Base-by-base conservation (phyloP, 2,329 filamentous ascomycete species). In the Fusarium falciforme region DNA sequence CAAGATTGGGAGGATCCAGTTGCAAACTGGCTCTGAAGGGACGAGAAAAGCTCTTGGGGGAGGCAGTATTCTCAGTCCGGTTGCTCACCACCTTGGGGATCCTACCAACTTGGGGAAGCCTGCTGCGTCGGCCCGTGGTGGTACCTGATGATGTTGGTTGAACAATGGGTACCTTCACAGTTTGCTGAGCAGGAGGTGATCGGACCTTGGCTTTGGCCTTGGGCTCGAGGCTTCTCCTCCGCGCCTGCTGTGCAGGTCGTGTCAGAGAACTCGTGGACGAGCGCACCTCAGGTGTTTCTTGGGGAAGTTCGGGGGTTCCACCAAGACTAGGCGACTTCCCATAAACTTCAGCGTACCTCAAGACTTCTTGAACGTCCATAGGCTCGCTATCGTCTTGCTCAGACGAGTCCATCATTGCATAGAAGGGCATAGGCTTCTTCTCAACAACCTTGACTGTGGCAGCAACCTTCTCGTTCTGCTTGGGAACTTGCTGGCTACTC, bases 81-180 rank as follows among this genome's bases (percentile, higher is more conserved):
- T 89, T 91, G 54, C 90, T 94, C 33, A 96, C 87, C 5, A 98
- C 94, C 77, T 91, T 91, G 10, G 95, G 95, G 61, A 98, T 98
- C 17, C 95, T 90, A 10, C 95, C 95, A 55, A 98, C 91, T 75
- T 96, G 94, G 31, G 92, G 90, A 20, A 97, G 85, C 65, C 95
- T 89, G 79, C 90, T 93, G 8, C 79, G 81, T 31, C 78, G 75
- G 12, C 70, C 74, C 29, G 69, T 60, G 38, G 20, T 67, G n/a
- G 64, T 29, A 42, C 54, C 71, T 29, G 61, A 25, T 33, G 52
- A 40, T 7, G 63, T 38, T 40, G 36, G 62, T 22, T 61, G 66
- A 14, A 59, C 49, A 47, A 42, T 60, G 27, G 70, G 47, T 16
- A 62, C 61, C 49, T 70, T 69, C 22, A 33, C 16, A 16, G 57